Evolutionary conservation across 2,329 filamentous ascomycete species (phyloP).

Genomic region (Cytospora piceicola): DNA sequence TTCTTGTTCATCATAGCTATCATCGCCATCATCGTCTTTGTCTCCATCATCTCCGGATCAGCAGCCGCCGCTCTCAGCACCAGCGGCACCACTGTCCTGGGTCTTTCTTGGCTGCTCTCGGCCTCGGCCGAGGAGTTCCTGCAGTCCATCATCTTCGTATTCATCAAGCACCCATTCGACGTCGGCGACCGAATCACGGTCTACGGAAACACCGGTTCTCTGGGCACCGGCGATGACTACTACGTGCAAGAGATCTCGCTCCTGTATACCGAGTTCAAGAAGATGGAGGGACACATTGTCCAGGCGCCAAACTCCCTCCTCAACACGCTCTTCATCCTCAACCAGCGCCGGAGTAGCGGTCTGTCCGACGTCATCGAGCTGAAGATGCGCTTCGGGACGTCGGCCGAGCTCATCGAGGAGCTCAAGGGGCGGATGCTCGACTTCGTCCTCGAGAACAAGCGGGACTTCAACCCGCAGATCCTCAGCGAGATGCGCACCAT

Average conservation of each 20-base stretch:
- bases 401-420: constrained; percentile 78
- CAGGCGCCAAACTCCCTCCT: constrained; percentile 94
- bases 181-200: constrained; percentile 91
- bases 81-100: constrained; percentile 83
- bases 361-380: constrained; percentile 86
- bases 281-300: constrained; percentile 95
- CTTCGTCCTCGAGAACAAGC: constrained; percentile 83
- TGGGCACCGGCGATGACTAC: constrained; percentile 84
- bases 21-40: constrained; percentile 81
- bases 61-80: constrained; percentile 91
- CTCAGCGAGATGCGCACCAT: constrained; percentile 73
- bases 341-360: constrained; percentile 86
- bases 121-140: constrained; percentile 93
- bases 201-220: constrained; percentile 85
- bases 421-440: constrained; percentile 80
- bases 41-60: constrained; percentile 86
- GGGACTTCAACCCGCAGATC: constrained; percentile 64
- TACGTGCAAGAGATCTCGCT: constrained; percentile 94
- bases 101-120: constrained; percentile 89
- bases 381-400: constrained; percentile 86
- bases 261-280: constrained; percentile 96
- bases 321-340: constrained; percentile 92
- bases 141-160: constrained; percentile 92
- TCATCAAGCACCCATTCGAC: constrained; percentile 96
- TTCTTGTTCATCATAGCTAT: constrained; percentile 85